These are phyloP conservation scores for Pythium brassicae DNA, from an alignment of 352 stramenopile genomes.

Conservation along the genomic window DNA sequence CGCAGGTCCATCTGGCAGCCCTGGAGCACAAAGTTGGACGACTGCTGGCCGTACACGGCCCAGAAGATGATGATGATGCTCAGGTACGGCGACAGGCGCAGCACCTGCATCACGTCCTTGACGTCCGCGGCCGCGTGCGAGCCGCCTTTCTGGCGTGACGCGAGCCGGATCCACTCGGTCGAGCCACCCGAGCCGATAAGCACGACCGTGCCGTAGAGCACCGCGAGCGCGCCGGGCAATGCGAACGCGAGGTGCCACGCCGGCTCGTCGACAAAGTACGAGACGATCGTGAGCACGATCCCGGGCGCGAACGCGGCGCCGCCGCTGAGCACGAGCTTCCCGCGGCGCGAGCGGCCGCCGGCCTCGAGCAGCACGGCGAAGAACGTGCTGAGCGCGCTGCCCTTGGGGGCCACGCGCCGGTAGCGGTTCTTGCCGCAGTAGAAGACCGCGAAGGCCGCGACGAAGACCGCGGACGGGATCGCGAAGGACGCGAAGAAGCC, in stretches of 20 bases:
- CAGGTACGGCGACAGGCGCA: conserved; percentile 77
- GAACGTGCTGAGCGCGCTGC: conserved; percentile 70
- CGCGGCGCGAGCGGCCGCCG: conserved; percentile 39
- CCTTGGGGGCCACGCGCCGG: conserved; percentile 64
- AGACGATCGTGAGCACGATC: conserved; percentile 73
- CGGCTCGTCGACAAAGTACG: conserved; percentile 71
- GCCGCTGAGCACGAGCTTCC: conserved; percentile 74
- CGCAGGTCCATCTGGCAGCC: conserved; percentile 91
- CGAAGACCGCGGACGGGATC: conserved; percentile 79
- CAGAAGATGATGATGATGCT: conserved; percentile 85
- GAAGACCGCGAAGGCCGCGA: conserved; percentile 78
- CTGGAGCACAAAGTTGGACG: conserved; percentile 82
- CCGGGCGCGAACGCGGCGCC: conserved; percentile 63
- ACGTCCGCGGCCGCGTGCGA: conserved; percentile 55
- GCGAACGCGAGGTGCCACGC: conserved; percentile 57
- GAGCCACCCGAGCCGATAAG: conserved; percentile 56
- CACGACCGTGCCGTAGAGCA: conserved; percentile 69
- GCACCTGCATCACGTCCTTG: conserved; percentile 69
- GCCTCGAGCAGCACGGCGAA: conserved; percentile 66
- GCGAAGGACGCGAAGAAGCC: conserved; percentile 88
- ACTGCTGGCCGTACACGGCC: conserved; percentile 81
- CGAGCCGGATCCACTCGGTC: conserved; percentile 58
- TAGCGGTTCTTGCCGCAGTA: conserved; percentile 62
- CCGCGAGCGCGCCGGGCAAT: conserved; percentile 37
- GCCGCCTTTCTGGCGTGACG: conserved; percentile 43